A percentile compares a stretch with the other conserved stretches of the same genome.
Evolutionary conservation across 805 yeast genomes (phyloP).

Genomic region (Suhomyces pyralidae): DNA sequence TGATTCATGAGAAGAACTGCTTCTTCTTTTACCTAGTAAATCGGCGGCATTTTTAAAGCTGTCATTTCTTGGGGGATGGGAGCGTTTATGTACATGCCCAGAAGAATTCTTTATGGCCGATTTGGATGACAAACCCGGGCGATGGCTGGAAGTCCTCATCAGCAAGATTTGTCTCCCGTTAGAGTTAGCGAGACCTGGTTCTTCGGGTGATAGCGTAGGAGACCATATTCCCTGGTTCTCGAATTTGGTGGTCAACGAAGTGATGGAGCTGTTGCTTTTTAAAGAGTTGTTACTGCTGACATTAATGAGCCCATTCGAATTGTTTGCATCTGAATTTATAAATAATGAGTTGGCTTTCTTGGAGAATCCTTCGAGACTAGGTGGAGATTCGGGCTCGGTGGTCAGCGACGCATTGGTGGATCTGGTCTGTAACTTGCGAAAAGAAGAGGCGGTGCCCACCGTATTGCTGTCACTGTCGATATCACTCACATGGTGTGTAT

Average conservation of each 20-base stretch:
- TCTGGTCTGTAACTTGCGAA: not conserved
- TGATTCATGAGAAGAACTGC: not conserved
- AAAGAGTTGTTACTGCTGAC: not conserved
- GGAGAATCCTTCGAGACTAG: constrained; percentile 10
- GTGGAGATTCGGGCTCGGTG: constrained; percentile 4
- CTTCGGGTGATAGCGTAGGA: constrained; percentile 10
- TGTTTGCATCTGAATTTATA: constrained; percentile 1
- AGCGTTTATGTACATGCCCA: constrained; percentile 20
- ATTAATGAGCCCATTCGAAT: not conserved
- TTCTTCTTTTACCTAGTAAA: not conserved
- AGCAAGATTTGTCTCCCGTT: constrained; percentile 1
- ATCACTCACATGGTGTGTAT: constrained; percentile 14
- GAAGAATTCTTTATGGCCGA: constrained; percentile 8
- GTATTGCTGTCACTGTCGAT: constrained; percentile 25
- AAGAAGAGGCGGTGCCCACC: constrained; percentile 4
- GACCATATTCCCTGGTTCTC: constrained; percentile 26
- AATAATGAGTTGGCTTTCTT: constrained; percentile 17
- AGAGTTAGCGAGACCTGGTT: not conserved
- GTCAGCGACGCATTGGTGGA: not conserved
- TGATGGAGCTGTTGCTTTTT: constrained; percentile 13
- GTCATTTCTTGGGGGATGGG: constrained; percentile 2
- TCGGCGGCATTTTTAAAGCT: constrained; percentile 1
- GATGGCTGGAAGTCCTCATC: constrained; percentile 2
- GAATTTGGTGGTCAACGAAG: constrained; percentile 26
- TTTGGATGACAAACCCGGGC: constrained; percentile 11